These are phyloP conservation scores for Fomitopsis pulvina DNA, from an alignment of 768 basidiomycete species.

Conservation along the genomic window DNA sequence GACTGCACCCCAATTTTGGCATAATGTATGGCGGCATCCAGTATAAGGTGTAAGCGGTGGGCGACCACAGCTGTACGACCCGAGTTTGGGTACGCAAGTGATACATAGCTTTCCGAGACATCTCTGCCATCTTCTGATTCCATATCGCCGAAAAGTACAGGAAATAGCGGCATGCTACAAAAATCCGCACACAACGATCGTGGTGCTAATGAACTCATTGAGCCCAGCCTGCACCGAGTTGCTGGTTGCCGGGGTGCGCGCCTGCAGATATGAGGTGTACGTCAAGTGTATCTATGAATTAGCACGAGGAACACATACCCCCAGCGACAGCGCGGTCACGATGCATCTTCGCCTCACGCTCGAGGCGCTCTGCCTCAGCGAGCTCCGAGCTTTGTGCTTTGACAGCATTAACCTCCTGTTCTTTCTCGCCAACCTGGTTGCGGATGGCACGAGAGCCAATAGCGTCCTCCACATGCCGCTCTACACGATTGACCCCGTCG, in stretches of 20 bases:
- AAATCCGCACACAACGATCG: slow-evolving; percentile 3
- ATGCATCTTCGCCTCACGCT: slow-evolving; percentile 40
- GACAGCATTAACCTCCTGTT: slow-evolving; percentile 41
- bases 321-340: slow-evolving; percentile 49
- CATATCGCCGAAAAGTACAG: no score
- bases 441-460: slow-evolving; percentile 42
- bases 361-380: slow-evolving; percentile 47
- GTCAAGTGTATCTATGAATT: neutral
- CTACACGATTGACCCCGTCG: neutral
- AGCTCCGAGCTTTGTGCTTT: slow-evolving; percentile 43
- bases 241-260: slow-evolving; percentile 3
- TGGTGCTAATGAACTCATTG: neutral
- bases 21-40: no score
- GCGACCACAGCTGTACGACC: no score
- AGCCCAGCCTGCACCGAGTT: neutral
- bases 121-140: no score
- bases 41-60: no score
- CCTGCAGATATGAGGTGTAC: neutral
- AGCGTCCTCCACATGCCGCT: neutral
- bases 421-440: slow-evolving; percentile 44
- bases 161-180: no score
- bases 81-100: no score
- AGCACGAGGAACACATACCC: slow-evolving; percentile 23
- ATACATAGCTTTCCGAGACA: no score
- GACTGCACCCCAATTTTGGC: no score